A percentile compares a stretch with the other conserved stretches of the same genome.
Conservation (phyloP, 441 rosid genomes). For the Eruca vesicaria region DNA sequence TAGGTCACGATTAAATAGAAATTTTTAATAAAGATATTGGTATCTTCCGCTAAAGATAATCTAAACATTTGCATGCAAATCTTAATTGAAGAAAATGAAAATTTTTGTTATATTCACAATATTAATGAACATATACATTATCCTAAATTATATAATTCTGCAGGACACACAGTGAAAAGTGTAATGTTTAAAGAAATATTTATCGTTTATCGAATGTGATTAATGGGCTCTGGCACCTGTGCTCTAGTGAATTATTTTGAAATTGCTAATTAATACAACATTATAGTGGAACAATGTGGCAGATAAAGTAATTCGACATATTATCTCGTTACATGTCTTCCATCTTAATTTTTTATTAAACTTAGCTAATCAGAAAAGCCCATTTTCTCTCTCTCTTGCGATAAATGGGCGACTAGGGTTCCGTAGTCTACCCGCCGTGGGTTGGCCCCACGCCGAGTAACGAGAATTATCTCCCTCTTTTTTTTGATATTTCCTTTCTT, state of each 20-base stretch:
- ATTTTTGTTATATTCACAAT: not conserved
- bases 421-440: no score
- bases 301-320: conserved; percentile 1
- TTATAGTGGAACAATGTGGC: not conserved
- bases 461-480: no score
- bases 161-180: not conserved
- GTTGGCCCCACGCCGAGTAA: no score
- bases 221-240: not conserved
- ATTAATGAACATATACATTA: not conserved
- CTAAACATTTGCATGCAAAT: not conserved
- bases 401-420: no score
- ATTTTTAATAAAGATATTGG: conserved; percentile 2
- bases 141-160: not conserved
- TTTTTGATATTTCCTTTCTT: no score
- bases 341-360: no score
- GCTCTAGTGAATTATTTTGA: conserved; percentile 7
- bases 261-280: conserved; percentile 1
- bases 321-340: not conserved
- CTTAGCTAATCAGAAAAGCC: no score
- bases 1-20: conserved; percentile 31
- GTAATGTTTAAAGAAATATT: not conserved
- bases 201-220: not conserved
- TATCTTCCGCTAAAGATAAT: not conserved
- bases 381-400: no score
- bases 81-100: not conserved